phyloP scores from a whole-genome alignment of 352 stramenopile species.

The Phytophthora boehmeriae region DNA sequence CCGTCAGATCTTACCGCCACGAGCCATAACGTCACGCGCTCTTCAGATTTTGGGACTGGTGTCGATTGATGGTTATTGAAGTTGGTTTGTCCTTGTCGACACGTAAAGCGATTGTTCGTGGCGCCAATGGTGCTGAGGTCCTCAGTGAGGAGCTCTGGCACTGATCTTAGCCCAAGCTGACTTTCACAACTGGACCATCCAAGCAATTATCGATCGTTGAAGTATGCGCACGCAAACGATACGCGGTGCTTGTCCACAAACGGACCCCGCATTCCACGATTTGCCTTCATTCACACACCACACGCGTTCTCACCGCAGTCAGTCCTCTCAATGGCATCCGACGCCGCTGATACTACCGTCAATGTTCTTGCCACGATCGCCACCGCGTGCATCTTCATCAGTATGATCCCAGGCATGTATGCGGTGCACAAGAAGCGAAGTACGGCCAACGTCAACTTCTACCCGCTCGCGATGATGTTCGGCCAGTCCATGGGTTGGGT shows the following conservation, averaged over 20 bases:
- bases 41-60: background rate
- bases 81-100: background rate
- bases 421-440: constrained; percentile 26
- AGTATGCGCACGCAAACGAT: background rate
- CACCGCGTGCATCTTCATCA: constrained; percentile 39
- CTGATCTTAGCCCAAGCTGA: background rate
- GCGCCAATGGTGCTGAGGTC: background rate
- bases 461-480: constrained; percentile 36
- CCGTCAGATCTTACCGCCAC: too few relatives aligned
- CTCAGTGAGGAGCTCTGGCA: background rate
- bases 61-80: constrained; percentile 4
- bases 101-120: too few relatives aligned
- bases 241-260: background rate
- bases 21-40: background rate
- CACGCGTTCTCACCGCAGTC: background rate
- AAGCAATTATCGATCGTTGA: background rate
- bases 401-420: constrained; percentile 34
- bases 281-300: background rate
- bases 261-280: constrained; percentile 7
- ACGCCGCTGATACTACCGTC: constrained; percentile 28
- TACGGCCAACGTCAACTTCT: constrained; percentile 28
- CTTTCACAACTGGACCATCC: background rate
- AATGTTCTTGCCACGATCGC: constrained; percentile 40
- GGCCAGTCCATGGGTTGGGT: constrained; percentile 35
- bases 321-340: constrained; percentile 19